Percentiles rank a stretch among this genome's conserved stretches.
Conservation (phyloP, 108 stramenopile species). For the Skeletonema potamos region DNA sequence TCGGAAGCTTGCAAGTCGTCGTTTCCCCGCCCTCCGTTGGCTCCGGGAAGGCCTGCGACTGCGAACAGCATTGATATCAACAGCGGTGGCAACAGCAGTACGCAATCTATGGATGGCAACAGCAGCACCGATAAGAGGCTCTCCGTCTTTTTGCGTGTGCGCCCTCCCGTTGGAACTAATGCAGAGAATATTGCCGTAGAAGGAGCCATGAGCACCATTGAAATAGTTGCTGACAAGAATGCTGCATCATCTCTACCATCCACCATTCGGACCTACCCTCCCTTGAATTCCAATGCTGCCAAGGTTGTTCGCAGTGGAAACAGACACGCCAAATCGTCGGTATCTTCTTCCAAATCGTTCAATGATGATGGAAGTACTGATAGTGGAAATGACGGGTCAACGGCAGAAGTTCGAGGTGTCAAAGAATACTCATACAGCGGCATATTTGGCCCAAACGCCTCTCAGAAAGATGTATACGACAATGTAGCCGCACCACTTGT, state of each 20-base stretch:
- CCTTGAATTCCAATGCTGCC: conserved; percentile 61
- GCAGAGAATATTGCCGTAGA: conserved; percentile 16
- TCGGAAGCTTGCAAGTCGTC: not conserved
- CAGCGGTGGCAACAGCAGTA: not conserved
- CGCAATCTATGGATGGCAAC: not conserved
- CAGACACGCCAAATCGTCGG: not conserved
- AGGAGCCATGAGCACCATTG: conserved; percentile 51
- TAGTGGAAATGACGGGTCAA: conserved; percentile 4
- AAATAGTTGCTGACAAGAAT: conserved; percentile 32
- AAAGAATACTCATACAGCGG: conserved; percentile 79
- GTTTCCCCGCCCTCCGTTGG: not conserved
- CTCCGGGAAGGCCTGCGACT: conserved; percentile 6
- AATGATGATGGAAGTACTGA: conserved; percentile 36
- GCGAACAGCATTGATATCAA: not conserved
- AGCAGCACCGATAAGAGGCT: conserved; percentile 23
- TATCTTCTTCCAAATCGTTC: conserved; percentile 36
- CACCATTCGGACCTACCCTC: conserved; percentile 75
- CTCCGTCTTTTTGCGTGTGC: conserved; percentile 69
- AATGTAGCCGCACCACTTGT: conserved; percentile 70
- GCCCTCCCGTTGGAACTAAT: conserved; percentile 41
- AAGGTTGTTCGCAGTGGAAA: conserved; percentile 47
- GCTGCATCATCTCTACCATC: conserved; percentile 32
- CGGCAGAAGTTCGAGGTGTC: conserved; percentile 50
- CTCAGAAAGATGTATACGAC: conserved; percentile 65
- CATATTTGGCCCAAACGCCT: conserved; percentile 63